Evolutionary conservation across 2,329 filamentous ascomycete species (phyloP).

Genomic region (Knufia petricola): DNA sequence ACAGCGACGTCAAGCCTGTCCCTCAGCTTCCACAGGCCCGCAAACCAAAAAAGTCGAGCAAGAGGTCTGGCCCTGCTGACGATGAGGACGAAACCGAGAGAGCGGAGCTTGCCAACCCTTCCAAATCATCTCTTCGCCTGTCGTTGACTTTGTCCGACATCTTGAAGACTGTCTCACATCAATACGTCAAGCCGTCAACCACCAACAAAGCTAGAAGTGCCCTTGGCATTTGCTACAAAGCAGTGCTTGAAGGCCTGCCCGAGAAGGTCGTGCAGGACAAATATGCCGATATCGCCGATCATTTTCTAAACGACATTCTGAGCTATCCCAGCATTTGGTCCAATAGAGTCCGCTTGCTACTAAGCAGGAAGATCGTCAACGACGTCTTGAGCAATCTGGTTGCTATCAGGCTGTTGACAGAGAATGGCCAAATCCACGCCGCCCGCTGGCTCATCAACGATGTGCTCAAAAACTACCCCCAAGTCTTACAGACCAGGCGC

Average conservation of each 20-base stretch:
- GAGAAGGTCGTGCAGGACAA: constrained; percentile 73
- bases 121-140: constrained; percentile 60
- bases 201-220: constrained; percentile 73
- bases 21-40: constrained; percentile 50
- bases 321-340: constrained; percentile 65
- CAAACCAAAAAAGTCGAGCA: constrained; percentile 65
- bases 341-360: constrained; percentile 79
- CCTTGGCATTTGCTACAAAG: constrained; percentile 78
- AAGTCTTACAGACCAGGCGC: constrained; percentile 72
- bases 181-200: constrained; percentile 70
- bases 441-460: constrained; percentile 76
- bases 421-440: constrained; percentile 77
- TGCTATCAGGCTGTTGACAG: constrained; percentile 70
- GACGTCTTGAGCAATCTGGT: constrained; percentile 76
- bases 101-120: constrained; percentile 59
- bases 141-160: constrained; percentile 68
- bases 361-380: constrained; percentile 74
- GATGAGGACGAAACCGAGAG: constrained; percentile 66
- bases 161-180: constrained; percentile 64
- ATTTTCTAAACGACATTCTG: constrained; percentile 70
- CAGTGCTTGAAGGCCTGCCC: constrained; percentile 66
- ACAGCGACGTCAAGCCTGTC: constrained; percentile 51
- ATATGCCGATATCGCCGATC: constrained; percentile 71
- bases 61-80: constrained; percentile 54
- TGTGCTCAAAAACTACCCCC: constrained; percentile 87